A percentile compares a stretch with the other conserved stretches of the same genome.
These are phyloP conservation scores for Strobilomyces dryophilus DNA, from an alignment of 768 basidiomycete genomes.

Conservation along the genomic window DNA sequence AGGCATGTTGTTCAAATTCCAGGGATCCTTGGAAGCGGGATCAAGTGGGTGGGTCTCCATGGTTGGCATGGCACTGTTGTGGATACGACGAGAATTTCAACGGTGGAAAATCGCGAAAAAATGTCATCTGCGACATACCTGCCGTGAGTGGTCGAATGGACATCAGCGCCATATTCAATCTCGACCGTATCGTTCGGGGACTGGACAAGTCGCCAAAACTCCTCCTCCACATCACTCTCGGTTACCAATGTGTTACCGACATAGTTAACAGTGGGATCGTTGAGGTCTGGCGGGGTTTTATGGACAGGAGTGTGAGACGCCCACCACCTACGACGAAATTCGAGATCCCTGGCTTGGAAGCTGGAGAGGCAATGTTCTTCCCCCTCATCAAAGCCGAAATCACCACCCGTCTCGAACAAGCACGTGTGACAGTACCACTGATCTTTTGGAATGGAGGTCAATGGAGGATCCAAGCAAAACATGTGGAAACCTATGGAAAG, in stretches of 20 bases:
- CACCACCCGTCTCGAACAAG: conserved; percentile 85
- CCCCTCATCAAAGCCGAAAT: conserved; percentile 98
- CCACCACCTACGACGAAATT: conserved; percentile 90
- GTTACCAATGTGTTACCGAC: conserved; percentile 65
- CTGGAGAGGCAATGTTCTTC: conserved; percentile 90
- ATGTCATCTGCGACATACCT: conserved; percentile 53
- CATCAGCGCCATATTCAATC: conserved; percentile 98
- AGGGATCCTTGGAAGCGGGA: conserved; percentile 83
- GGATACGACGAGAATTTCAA: conserved; percentile 18
- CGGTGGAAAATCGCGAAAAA: conserved; percentile 24
- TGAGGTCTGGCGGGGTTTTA: conserved; percentile 29
- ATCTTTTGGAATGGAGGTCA: conserved; percentile 80
- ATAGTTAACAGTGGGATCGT: conserved; percentile 51
- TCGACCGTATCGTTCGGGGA: conserved; percentile 89
- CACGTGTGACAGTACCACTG: conserved; percentile 97
- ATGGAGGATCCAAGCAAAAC: conserved; percentile 92
- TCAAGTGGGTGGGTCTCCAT: conserved; percentile 90
- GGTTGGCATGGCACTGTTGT: conserved; percentile 84
- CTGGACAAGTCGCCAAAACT: conserved; percentile 97
- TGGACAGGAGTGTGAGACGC: conserved; percentile 60
- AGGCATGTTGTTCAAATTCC: conserved; percentile 98
- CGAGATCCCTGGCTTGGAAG: conserved; percentile 87
- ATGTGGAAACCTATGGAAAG: conserved; percentile 80
- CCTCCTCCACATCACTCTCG: conserved; percentile 88
- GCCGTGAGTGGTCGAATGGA: conserved; percentile 96